A percentile compares a stretch with the other conserved stretches of the same genome.
These are phyloP conservation scores for Brassica balearica DNA, from an alignment of 441 rosid genomes.

Conservation along the genomic window DNA sequence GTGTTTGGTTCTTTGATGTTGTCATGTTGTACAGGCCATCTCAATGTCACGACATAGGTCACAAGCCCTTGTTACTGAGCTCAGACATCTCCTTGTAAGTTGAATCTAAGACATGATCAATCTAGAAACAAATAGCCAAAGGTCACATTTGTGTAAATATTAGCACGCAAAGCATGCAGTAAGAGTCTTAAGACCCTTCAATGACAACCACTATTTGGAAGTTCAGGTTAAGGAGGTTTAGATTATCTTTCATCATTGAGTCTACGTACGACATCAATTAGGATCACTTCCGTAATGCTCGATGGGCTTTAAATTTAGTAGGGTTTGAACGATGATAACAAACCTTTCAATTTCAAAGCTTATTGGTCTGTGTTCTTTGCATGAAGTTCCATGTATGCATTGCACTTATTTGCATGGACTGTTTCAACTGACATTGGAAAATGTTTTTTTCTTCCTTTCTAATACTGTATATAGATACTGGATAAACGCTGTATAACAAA, in stretches of 20 bases:
- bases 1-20: too few relatives aligned
- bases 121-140: too few relatives aligned
- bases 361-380: background rate
- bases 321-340: background rate
- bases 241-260: background rate
- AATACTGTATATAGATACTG: background rate
- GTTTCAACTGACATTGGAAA: background rate
- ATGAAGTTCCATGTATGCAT: background rate
- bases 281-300: background rate
- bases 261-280: background rate
- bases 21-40: too few relatives aligned
- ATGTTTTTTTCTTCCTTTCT: background rate
- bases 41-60: too few relatives aligned
- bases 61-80: too few relatives aligned
- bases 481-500: background rate
- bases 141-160: too few relatives aligned
- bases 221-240: background rate
- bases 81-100: too few relatives aligned
- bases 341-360: background rate
- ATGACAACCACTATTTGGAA: background rate
- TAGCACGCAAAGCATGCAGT: too few relatives aligned
- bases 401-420: background rate
- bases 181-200: too few relatives aligned
- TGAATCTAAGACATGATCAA: too few relatives aligned
- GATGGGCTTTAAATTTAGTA: background rate